These are phyloP conservation scores for Cyberlindnera samutprakarnensis DNA, from an alignment of 805 yeast genomes.

Conservation along the genomic window DNA sequence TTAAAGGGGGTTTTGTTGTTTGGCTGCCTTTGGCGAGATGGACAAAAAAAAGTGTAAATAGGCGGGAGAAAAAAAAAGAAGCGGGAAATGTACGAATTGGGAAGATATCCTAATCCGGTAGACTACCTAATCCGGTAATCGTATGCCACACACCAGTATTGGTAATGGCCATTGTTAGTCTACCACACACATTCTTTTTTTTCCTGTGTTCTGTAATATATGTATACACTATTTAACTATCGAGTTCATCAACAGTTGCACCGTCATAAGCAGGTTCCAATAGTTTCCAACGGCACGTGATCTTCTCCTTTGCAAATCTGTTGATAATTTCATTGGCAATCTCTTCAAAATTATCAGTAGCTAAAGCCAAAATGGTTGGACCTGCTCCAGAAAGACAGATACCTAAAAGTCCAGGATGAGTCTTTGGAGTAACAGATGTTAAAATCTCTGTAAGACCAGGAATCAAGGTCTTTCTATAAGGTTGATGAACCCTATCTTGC, in stretches of 20 bases:
- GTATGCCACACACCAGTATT: no score
- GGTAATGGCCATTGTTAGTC: no score
- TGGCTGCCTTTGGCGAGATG: no score
- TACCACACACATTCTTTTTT: no score
- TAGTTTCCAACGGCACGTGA: conserved; percentile 75
- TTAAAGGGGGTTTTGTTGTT: no score
- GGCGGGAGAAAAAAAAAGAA: no score
- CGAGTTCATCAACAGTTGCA: conserved; percentile 50
- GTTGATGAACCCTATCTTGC: conserved; percentile 96
- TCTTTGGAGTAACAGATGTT: conserved; percentile 68
- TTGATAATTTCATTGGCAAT: conserved; percentile 72
- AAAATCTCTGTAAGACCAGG: conserved; percentile 87
- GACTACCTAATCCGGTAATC: no score
- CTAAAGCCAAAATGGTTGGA: conserved; percentile 91
- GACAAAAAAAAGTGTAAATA: no score
- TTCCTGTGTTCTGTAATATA: no score
- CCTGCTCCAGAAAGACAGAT: conserved; percentile 97
- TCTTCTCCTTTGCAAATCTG: conserved; percentile 57
- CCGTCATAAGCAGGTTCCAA: conserved; percentile 87
- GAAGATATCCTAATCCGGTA: no score
- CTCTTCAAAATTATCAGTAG: conserved; percentile 77
- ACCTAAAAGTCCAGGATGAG: conserved; percentile 83
- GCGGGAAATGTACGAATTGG: no score
- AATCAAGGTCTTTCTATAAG: conserved; percentile 85
- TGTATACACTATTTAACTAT: no score